A percentile compares a stretch with the other conserved stretches of the same genome.
These are phyloP conservation scores for Talaromyces sp. DNA, from an alignment of 2,329 filamentous ascomycete species.

Conservation along the genomic window DNA sequence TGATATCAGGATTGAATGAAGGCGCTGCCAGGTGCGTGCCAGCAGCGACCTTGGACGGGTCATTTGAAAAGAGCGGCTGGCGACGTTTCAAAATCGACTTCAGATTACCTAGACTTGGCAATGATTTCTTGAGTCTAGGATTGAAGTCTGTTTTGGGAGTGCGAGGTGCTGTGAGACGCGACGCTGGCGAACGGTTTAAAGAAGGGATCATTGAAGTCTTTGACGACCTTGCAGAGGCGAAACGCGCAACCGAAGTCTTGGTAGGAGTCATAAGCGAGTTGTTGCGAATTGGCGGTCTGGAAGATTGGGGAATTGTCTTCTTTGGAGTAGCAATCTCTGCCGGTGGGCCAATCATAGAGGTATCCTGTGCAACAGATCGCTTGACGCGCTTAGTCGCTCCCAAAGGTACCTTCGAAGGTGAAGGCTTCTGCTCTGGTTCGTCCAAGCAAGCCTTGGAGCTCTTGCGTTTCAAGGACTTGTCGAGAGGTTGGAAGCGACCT, in stretches of 20 bases:
- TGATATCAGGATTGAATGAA: conserved; percentile 45
- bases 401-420: conserved; percentile 27
- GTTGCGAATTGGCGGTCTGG: conserved; percentile 35
- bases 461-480: conserved; percentile 45
- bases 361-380: conserved; percentile 61
- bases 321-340: conserved; percentile 16
- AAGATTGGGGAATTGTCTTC: conserved; percentile 17
- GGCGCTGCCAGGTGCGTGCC: conserved; percentile 48
- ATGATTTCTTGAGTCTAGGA: conserved; percentile 32
- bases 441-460: conserved; percentile 61
- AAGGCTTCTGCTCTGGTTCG: conserved; percentile 47
- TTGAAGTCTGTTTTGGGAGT: conserved; percentile 44
- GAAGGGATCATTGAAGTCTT: conserved; percentile 52
- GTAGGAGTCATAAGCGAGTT: conserved; percentile 72
- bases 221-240: conserved; percentile 50
- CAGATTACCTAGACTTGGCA: conserved; percentile 49
- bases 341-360: conserved; percentile 51
- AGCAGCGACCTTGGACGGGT: conserved; percentile 53
- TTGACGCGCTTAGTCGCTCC: conserved; percentile 64
- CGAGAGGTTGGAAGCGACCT: conserved; percentile 35
- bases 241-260: conserved; percentile 63
- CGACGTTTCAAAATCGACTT: conserved; percentile 60
- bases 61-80: conserved; percentile 53
- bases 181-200: conserved; percentile 45
- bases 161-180: conserved; percentile 43